Conservation (phyloP, 2,329 filamentous ascomycete species). For the Alternaria arborescens region DNA sequence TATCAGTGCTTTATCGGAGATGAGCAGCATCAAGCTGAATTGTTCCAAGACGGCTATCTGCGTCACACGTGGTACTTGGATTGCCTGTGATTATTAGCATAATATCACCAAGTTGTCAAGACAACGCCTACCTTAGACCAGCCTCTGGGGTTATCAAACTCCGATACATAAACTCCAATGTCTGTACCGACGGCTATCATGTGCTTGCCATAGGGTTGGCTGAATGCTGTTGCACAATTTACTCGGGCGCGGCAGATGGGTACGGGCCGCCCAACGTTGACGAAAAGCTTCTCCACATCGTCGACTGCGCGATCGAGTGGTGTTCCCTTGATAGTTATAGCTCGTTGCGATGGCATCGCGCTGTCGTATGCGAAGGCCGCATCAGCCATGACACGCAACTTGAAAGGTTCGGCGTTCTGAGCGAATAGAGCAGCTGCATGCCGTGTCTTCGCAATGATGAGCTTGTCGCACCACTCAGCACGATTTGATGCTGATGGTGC, state of each 20-base stretch:
- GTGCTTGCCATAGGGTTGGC: constrained; percentile 77
- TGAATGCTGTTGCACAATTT: constrained; percentile 92
- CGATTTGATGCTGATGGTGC: constrained; percentile 78
- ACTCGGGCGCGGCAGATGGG: constrained; percentile 86
- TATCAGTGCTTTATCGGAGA: constrained; percentile 89
- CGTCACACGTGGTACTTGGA: constrained; percentile 79
- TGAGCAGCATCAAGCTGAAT: constrained; percentile 89
- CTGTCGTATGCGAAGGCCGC: constrained; percentile 86
- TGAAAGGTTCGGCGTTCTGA: constrained; percentile 96
- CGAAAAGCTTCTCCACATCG: constrained; percentile 81
- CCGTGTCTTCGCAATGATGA: constrained; percentile 92
- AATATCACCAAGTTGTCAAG: too few species aligned
- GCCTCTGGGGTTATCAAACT: constrained; percentile 86
- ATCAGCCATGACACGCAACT: constrained; percentile 89
- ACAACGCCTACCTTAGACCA: constrained; percentile 78
- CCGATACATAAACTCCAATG: constrained; percentile 89
- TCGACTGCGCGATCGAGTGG: constrained; percentile 90
- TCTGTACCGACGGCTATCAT: constrained; percentile 96
- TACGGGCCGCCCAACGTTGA: constrained; percentile 70
- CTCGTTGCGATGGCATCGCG: constrained; percentile 61
- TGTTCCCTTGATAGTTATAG: constrained; percentile 85
- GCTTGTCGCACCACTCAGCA: constrained; percentile 90
- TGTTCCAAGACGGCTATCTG: constrained; percentile 96
- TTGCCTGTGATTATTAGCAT: constrained; percentile 66
- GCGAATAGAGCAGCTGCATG: constrained; percentile 88